Percentiles rank a stretch among this genome's conserved stretches.
Conservation (phyloP, 306 rosid species). For the Ormosia emarginata region DNA sequence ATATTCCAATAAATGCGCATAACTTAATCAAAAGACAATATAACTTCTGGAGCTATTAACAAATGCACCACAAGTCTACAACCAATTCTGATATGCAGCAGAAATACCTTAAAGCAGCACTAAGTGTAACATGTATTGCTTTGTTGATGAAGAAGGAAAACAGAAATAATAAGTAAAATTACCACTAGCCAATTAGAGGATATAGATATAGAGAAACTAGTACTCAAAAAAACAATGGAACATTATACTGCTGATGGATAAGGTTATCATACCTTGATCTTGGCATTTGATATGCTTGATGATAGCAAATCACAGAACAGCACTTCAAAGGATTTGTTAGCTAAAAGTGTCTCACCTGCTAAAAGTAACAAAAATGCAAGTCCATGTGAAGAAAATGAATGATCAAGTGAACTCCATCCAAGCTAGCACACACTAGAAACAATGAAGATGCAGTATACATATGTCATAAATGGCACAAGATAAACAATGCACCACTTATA, state of each 20-base stretch:
- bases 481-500: not conserved
- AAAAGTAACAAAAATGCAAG: conserved; percentile 9
- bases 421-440: not conserved
- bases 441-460: conserved; percentile 1
- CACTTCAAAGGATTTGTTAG: conserved; percentile 8
- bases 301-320: conserved; percentile 24
- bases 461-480: not conserved
- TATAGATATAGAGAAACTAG: not conserved
- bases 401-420: conserved; percentile 2
- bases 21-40: not conserved
- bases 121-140: not conserved
- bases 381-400: not conserved
- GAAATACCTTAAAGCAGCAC: not conserved
- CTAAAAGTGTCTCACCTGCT: conserved; percentile 46
- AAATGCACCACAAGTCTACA: not conserved
- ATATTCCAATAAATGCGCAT: not conserved
- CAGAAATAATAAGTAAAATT: not conserved
- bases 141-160: not conserved
- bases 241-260: not conserved
- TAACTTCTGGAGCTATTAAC: not conserved
- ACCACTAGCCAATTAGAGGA: not conserved
- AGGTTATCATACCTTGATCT: conserved; percentile 68
- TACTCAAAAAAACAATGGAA: not conserved
- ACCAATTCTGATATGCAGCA: not conserved
- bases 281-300: conserved; percentile 57